Evolutionary conservation across 208 protist species (phyloP), one percentile per base, ranked within the genome.

Genomic region (Leptomonas seymouri): DNA sequence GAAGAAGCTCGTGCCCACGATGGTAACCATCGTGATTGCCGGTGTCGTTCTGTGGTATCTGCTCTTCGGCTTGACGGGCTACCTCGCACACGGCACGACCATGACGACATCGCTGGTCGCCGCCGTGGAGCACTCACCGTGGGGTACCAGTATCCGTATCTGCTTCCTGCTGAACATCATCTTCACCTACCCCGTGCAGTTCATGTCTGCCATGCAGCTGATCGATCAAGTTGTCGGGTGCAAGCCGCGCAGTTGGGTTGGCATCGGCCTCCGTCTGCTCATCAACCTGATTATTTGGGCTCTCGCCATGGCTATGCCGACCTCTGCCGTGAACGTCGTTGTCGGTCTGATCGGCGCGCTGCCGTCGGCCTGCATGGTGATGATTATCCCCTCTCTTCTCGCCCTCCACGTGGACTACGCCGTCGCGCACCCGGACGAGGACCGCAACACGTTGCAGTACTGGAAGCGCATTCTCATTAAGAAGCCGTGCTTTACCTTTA

Each of bases 151-250:
- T 18, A 80, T 88, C 18, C 82, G 82, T 15, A 58, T 74, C 21
- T 60, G 80, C 49, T 88, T 88, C 55, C 0, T 61, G 18, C 3
- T 91, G 21, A 90, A 84, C 81, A 55, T 94, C 49, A 51, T 94
- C 64, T 84, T 94, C 67, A 80, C 77, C 48, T 91, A 91, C 70
- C 89, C 89, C 30, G 58, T 94, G 67, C 85, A 91, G 76, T 94
- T 84, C 75, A 80, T 89, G 69, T 85, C 89, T 9, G 89, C 89
- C 34, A 87, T 88, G 67, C 89, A 94, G 74, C 74, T 91, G 34
- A 75, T 91, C 3, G 89, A 94, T 53, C 77, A 84, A 70, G 63
- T 81, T 16, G 78, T 81, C 16, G 59, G 69, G n/a, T 83, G 82
- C 78, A 78, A 74, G 42, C 79, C 81, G 49, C 78, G 76, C 31